phyloP scores from a whole-genome alignment of 306 rosid species.

The Quercus variabilis region DNA sequence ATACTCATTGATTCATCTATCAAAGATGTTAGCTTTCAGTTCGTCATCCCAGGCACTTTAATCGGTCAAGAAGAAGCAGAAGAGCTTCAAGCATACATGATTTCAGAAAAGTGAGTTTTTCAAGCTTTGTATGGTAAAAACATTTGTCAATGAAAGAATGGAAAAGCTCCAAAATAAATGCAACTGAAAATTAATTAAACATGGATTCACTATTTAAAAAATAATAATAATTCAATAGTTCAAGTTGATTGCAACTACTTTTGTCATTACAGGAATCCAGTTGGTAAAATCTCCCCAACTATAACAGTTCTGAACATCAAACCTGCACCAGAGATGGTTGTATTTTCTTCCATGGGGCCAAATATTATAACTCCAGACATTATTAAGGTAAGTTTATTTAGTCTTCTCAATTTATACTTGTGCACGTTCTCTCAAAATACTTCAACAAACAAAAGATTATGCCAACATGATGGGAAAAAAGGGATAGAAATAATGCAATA shows the following conservation, averaged over 20 bases:
- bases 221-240: not conserved
- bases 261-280: conserved; percentile 43
- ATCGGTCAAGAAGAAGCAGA: conserved; percentile 55
- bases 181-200: not conserved
- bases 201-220: not conserved
- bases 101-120: conserved; percentile 50
- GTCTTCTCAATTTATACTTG: not conserved
- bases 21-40: conserved; percentile 55
- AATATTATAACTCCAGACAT: conserved; percentile 62
- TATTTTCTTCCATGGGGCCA: conserved; percentile 67
- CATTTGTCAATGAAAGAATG: not conserved
- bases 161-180: not conserved
- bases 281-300: conserved; percentile 49
- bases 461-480: not conserved
- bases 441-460: conserved; percentile 7
- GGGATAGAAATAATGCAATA: not conserved
- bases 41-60: conserved; percentile 55
- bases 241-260: conserved; percentile 14
- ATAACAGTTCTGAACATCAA: conserved; percentile 30
- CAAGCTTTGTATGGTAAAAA: not conserved
- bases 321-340: conserved; percentile 67
- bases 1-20: conserved; percentile 59
- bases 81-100: conserved; percentile 60
- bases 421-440: not conserved
- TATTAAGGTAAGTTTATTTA: conserved; percentile 45